These are phyloP conservation scores for Populus euphratica DNA, from an alignment of 345 rosid genomes.

Conservation along the genomic window DNA sequence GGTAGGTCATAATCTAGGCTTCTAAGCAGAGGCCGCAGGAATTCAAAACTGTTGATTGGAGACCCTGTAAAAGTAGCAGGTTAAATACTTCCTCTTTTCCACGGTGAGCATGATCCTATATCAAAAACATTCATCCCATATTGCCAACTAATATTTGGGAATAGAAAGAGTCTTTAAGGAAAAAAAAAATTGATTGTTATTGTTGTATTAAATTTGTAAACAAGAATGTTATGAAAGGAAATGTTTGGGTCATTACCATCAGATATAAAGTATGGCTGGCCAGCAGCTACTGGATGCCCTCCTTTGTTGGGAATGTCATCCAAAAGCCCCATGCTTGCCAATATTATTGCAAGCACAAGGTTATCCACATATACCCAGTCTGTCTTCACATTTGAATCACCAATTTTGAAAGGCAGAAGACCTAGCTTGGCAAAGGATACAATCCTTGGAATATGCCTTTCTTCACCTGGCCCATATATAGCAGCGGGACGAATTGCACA, in stretches of 20 bases:
- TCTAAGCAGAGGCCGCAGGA: conserved; percentile 60
- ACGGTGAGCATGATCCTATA: neutral
- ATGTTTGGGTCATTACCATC: conserved; percentile 56
- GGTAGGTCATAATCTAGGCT: conserved; percentile 76
- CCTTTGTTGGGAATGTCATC: conserved; percentile 74
- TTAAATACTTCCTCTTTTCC: neutral
- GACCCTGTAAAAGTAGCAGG: conserved; percentile 44
- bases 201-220: neutral
- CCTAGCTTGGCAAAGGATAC: conserved; percentile 67
- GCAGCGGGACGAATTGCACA: conserved; percentile 94
- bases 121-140: neutral
- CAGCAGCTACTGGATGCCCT: conserved; percentile 74
- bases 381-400: conserved; percentile 62
- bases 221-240: neutral
- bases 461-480: conserved; percentile 92
- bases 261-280: conserved; percentile 87
- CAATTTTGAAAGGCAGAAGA: conserved; percentile 54
- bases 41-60: conserved; percentile 83
- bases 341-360: conserved; percentile 68
- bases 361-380: conserved; percentile 93
- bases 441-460: conserved; percentile 86
- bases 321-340: conserved; percentile 90
- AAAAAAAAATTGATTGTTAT: neutral
- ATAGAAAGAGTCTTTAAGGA: neutral
- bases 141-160: neutral